These are phyloP conservation scores for Scenedesmus sp. DNA, from an alignment of 163 green algal genomes.

Conservation along the genomic window DNA sequence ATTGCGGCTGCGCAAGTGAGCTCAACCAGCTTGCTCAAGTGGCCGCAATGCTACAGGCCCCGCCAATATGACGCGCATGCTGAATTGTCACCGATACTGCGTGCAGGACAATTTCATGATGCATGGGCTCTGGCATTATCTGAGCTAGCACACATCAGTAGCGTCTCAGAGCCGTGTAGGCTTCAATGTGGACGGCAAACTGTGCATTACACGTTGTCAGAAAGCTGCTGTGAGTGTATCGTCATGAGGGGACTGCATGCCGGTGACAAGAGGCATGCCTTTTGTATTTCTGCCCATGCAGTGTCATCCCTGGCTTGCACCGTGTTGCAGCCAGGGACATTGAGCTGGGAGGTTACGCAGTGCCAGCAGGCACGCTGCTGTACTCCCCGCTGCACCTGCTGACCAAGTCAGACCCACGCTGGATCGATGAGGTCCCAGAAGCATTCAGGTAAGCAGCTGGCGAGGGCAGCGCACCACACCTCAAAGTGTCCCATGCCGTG, in stretches of 20 bases:
- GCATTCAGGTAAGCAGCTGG: neutral
- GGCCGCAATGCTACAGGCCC: neutral
- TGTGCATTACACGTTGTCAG: no score
- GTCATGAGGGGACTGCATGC: neutral
- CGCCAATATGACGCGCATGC: no score
- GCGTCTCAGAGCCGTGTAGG: no score
- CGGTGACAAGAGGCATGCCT: neutral
- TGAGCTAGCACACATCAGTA: no score
- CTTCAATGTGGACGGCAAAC: no score
- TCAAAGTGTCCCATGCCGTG: no score
- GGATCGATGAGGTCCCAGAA: neutral
- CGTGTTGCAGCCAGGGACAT: slow-evolving; percentile 17
- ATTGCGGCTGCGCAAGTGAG: slow-evolving; percentile 6
- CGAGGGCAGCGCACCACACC: no score
- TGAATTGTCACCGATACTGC: neutral
- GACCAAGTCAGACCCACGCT: slow-evolving; percentile 30
- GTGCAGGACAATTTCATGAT: neutral
- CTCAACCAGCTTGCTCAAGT: no score
- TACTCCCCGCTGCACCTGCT: slow-evolving; percentile 20
- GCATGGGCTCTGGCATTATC: no score
- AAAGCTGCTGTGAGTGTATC: no score
- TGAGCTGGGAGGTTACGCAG: neutral
- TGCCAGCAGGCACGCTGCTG: slow-evolving; percentile 14
- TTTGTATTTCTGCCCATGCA: neutral
- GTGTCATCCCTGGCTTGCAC: neutral